Conservation (phyloP, 192 early-diverging fungal species). For the Backusella parvicylindrica region DNA sequence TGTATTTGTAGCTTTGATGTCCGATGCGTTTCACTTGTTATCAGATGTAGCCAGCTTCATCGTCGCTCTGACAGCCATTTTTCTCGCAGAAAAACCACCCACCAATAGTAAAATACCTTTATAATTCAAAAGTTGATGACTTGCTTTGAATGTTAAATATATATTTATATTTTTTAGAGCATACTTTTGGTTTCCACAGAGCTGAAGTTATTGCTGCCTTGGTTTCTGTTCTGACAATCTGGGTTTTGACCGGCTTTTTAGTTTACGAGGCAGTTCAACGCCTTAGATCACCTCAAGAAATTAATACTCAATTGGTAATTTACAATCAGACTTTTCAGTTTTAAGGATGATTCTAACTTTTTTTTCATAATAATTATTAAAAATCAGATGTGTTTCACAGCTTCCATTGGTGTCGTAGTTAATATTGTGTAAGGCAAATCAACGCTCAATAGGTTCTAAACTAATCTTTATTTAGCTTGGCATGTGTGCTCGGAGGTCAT, state of each 20-base stretch:
- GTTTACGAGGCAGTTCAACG: conserved; percentile 70
- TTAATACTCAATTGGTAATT: conserved; percentile 57
- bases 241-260: conserved; percentile 65
- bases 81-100: conserved; percentile 58
- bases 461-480: conserved; percentile 34
- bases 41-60: conserved; percentile 70
- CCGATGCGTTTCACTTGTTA: conserved; percentile 76
- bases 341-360: not conserved
- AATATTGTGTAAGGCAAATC: conserved; percentile 53
- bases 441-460: not conserved
- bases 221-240: conserved; percentile 69
- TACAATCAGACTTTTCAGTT: not conserved
- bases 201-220: conserved; percentile 80
- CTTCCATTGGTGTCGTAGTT: conserved; percentile 68
- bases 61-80: conserved; percentile 65
- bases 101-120: conserved; percentile 45
- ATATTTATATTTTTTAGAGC: conserved; percentile 23
- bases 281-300: conserved; percentile 52
- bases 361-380: not conserved
- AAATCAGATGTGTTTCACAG: conserved; percentile 61
- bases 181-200: conserved; percentile 75
- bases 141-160: not conserved
- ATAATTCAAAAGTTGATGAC: not conserved
- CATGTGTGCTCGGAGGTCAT: conserved; percentile 53
- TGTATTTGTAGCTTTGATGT: conserved; percentile 60